phyloP scores from a whole-genome alignment of 768 basidiomycete species.

The Multifurca ochricompacta region DNA sequence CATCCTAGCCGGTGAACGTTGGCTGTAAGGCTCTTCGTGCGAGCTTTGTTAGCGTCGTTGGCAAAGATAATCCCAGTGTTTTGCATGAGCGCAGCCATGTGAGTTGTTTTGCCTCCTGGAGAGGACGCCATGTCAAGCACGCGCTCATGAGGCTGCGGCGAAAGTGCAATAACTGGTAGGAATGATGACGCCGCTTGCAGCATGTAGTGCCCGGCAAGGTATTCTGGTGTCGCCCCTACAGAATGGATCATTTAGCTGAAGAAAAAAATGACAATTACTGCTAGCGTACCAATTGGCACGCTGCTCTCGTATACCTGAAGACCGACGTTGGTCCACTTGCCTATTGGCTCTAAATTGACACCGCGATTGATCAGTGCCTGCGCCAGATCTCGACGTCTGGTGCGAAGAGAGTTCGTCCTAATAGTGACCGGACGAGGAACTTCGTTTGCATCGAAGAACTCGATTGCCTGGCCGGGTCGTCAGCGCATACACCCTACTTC shows the following conservation, averaged over 20 bases:
- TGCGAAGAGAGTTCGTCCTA: slow-evolving; percentile 92
- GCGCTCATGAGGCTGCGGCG: slow-evolving; percentile 87
- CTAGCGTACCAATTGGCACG: slow-evolving; percentile 75
- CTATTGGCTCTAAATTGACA: slow-evolving; percentile 95
- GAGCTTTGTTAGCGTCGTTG: slow-evolving; percentile 89
- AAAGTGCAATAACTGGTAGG: slow-evolving; percentile 95
- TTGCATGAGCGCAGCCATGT: slow-evolving; percentile 93
- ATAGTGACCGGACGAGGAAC: slow-evolving; percentile 94
- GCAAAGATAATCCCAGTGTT: slow-evolving; percentile 98
- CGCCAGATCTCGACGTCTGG: slow-evolving; percentile 87
- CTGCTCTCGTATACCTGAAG: slow-evolving; percentile 96
- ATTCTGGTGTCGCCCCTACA: slow-evolving; percentile 91
- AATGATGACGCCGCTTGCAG: slow-evolving; percentile 98
- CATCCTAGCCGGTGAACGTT: slow-evolving; percentile 96
- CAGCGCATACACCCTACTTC: background rate
- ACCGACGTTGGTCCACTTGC: slow-evolving; percentile 98
- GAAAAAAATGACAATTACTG: background rate
- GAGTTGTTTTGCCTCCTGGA: slow-evolving; percentile 96
- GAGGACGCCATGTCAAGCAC: slow-evolving; percentile 98
- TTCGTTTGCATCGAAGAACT: slow-evolving; percentile 98
- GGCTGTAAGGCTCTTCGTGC: slow-evolving; percentile 94
- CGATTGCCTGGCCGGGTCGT: slow-evolving; percentile 63
- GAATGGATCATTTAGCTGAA: slow-evolving; percentile 3
- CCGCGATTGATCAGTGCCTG: slow-evolving; percentile 92
- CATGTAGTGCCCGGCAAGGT: slow-evolving; percentile 99